These are phyloP conservation scores for Akanthomyces muscarius DNA, from an alignment of 2,329 filamentous ascomycete genomes.

Conservation along the genomic window DNA sequence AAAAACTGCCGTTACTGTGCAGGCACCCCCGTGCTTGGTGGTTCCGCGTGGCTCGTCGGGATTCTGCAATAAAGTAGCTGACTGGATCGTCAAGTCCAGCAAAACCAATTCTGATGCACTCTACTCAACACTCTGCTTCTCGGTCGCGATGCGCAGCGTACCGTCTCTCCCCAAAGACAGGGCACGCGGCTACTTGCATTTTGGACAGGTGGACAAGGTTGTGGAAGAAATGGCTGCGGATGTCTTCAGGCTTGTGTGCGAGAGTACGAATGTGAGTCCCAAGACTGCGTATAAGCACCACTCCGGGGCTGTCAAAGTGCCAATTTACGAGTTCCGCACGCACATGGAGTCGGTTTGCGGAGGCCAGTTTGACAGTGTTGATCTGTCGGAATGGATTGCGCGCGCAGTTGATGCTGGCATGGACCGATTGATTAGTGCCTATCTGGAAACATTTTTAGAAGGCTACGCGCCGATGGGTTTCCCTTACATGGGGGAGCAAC, in stretches of 20 bases:
- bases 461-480: conserved; percentile 18
- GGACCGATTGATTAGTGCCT: conserved; percentile 20
- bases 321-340: conserved; percentile 14
- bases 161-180: conserved; percentile 12
- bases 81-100: too few relatives aligned
- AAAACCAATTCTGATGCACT: conserved; percentile 13
- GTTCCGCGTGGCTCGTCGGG: too few relatives aligned
- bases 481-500: conserved; percentile 18
- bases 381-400: conserved; percentile 14
- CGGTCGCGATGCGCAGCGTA: conserved; percentile 18
- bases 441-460: conserved; percentile 20
- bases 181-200: not conserved
- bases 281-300: conserved; percentile 9
- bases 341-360: conserved; percentile 20
- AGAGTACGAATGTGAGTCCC: not conserved
- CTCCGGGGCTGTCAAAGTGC: conserved; percentile 19
- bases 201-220: not conserved
- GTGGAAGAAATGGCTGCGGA: not conserved
- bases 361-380: conserved; percentile 16
- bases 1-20: too few relatives aligned
- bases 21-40: too few relatives aligned
- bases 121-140: conserved; percentile 19
- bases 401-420: conserved; percentile 18
- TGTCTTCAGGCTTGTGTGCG: not conserved
- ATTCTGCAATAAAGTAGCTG: too few relatives aligned